Percentiles rank a stretch among this genome's conserved stretches.
Evolutionary conservation across 1,284 basidiomycete species (phyloP).

Genomic region (Rhodotorula glutinis): DNA sequence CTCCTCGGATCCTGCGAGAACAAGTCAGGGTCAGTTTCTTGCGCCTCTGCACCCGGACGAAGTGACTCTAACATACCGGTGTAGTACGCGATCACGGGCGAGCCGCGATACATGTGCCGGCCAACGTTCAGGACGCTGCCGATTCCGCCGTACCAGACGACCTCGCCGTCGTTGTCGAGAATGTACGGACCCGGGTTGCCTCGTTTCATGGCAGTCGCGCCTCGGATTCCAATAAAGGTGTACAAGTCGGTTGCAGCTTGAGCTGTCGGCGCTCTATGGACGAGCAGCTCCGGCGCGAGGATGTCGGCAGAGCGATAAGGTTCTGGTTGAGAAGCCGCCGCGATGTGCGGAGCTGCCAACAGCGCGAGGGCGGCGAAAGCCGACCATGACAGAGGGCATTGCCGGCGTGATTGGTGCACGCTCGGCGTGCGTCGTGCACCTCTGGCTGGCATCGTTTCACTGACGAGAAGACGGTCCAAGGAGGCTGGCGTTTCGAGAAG

Average conservation of each 20-base stretch:
- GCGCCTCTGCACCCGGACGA: no score
- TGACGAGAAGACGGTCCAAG: no score
- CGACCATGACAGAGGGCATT: no score
- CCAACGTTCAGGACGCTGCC: conserved; percentile 43
- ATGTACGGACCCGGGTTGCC: conserved; percentile 37
- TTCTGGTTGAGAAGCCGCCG: neutral
- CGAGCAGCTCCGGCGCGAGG: neutral
- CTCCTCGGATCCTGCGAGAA: conserved; percentile 6
- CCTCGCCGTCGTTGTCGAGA: conserved; percentile 41
- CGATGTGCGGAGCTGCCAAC: neutral
- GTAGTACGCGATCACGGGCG: conserved; percentile 43
- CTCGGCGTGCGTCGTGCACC: no score
- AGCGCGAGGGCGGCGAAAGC: neutral
- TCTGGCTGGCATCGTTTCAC: no score
- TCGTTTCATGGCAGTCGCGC: conserved; percentile 27
- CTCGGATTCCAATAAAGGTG: conserved; percentile 44
- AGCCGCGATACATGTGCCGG: conserved; percentile 36
- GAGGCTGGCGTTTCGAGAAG: neutral
- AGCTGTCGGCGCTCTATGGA: neutral
- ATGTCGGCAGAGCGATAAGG: neutral
- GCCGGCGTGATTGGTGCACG: no score
- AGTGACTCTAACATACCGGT: conserved; percentile 40
- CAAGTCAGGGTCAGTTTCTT: neutral
- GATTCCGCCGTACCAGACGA: conserved; percentile 43
- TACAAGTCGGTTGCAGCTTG: neutral